Evolutionary conservation across 768 basidiomycete genomes (phyloP), one percentile per base, ranked within the genome.

Genomic region (Amanita subjunquillea): DNA sequence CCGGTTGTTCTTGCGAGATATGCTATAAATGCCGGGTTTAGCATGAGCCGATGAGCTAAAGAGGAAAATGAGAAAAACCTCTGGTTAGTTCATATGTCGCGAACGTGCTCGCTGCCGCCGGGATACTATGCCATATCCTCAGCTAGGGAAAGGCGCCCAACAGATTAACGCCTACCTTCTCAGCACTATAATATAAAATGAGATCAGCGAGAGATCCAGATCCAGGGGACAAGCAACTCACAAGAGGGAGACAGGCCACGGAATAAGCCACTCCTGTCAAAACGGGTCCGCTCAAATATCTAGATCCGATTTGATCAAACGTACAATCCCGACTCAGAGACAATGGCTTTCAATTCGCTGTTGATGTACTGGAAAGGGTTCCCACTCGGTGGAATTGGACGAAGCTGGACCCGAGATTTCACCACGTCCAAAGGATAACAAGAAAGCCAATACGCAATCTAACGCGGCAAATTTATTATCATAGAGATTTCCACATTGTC

Each of bases 351-450:
- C n/a, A 92, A 56, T 61, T 95, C 92, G 32, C 70, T 66, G 0
- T 72, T 71, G 43, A 97, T 90, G 59, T 96, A 96, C 51, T 74
- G 82, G 55, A 80, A 77, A 6, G 86, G 86, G 4, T 78, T 83
- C 2, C 90, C 79, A 36, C 69, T 70, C 7, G 91, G 91, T 0
- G 94, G 91, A 2, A 72, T 78, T 0, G 75, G 61, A 0, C 88
- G 80, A 6, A 94, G 75, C 60, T 97, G 94, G 8, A 96, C 74
- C 34, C 91, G 82, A 3, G 91, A 93, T 70, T 97, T 97, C 30
- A 94, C 79, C 4, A 96, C 89, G 57, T 97, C 93, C 4, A 95
- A 72, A 0, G 92, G 95, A 65, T 95, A 97, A 62, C 86, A 93
- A 1, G 90, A 79, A 2, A 96, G 73, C 96, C 96, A 99, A 62